These are phyloP conservation scores for Rhizomucor miehei DNA, from an alignment of 371 early-diverging fungal species.

Conservation along the genomic window DNA sequence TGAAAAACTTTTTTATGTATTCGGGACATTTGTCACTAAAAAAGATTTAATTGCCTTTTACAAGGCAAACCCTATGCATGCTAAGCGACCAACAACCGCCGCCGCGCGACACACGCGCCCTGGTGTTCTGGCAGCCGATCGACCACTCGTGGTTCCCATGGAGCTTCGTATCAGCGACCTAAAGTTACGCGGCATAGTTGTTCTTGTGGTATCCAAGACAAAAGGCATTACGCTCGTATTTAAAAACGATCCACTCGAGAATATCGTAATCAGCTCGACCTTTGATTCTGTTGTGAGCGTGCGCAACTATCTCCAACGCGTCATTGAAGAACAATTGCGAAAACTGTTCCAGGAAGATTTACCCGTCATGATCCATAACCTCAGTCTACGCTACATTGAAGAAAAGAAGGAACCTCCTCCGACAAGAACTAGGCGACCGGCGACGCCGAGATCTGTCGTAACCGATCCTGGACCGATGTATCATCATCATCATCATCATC, in stretches of 20 bases:
- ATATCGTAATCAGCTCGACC: slow-evolving; percentile 88
- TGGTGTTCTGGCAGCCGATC: slow-evolving; percentile 82
- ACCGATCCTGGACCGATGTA: neutral
- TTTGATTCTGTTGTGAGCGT: slow-evolving; percentile 91
- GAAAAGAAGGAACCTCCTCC: slow-evolving; percentile 13
- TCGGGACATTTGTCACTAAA: neutral
- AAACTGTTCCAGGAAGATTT: slow-evolving; percentile 91
- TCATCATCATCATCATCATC: neutral
- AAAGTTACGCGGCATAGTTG: slow-evolving; percentile 88
- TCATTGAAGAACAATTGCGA: slow-evolving; percentile 88
- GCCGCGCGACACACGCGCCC: slow-evolving; percentile 62
- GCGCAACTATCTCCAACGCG: slow-evolving; percentile 81
- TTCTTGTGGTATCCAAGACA: slow-evolving; percentile 86
- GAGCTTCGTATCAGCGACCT: slow-evolving; percentile 86
- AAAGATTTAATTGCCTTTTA: neutral
- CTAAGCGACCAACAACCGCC: slow-evolving; percentile 42
- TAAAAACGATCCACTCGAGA: slow-evolving; percentile 95
- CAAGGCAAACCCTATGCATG: slow-evolving; percentile 80
- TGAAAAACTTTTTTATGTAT: neutral
- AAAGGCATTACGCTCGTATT: slow-evolving; percentile 94
- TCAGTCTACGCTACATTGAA: slow-evolving; percentile 55
- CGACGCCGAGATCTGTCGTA: slow-evolving; percentile 1
- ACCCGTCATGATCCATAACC: slow-evolving; percentile 89
- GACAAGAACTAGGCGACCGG: slow-evolving; percentile 9
- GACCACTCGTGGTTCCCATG: slow-evolving; percentile 96